Percentiles rank a stretch among this genome's conserved stretches.
These are phyloP conservation scores for Plantago lanceolata DNA, from an alignment of 305 asterid genomes.

Conservation along the genomic window DNA sequence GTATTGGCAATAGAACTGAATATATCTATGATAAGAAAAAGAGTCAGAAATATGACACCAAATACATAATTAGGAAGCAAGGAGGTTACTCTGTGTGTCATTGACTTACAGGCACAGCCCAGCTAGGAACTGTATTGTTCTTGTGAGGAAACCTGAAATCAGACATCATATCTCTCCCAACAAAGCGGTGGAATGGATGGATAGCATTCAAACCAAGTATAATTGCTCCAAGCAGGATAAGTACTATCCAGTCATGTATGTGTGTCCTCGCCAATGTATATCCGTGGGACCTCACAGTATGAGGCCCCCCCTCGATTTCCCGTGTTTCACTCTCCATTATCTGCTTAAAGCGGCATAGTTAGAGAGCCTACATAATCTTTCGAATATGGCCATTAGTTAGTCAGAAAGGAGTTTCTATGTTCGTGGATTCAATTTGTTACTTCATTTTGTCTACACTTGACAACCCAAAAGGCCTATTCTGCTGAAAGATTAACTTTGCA, in stretches of 20 bases:
- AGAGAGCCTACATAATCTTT: not conserved
- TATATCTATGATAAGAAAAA: conserved; percentile 37
- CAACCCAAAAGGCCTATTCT: not conserved
- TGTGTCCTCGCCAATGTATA: conserved; percentile 57
- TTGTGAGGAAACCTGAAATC: conserved; percentile 70
- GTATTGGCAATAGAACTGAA: conserved; percentile 55
- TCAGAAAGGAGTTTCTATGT: not conserved
- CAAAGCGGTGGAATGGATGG: conserved; percentile 72
- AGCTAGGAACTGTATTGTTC: conserved; percentile 54
- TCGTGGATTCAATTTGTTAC: not conserved
- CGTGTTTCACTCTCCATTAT: conserved; percentile 49
- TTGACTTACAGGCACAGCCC: conserved; percentile 72
- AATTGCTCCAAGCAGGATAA: conserved; percentile 45
- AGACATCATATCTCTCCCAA: conserved; percentile 85
- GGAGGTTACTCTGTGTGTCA: conserved; percentile 2
- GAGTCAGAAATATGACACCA: conserved; percentile 14
- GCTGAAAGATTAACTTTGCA: too few species aligned
- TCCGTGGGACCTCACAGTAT: conserved; percentile 80
- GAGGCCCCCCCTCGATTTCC: conserved; percentile 46
- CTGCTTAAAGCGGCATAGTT: conserved; percentile 10
- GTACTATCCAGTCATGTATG: conserved; percentile 77
- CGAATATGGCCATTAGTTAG: not conserved
- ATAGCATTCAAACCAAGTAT: conserved; percentile 39
- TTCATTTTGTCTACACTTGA: not conserved
- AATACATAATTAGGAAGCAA: not conserved